Conservation (phyloP, 495 filamentous ascomycete genomes). For the Cercophora scortea region DNA sequence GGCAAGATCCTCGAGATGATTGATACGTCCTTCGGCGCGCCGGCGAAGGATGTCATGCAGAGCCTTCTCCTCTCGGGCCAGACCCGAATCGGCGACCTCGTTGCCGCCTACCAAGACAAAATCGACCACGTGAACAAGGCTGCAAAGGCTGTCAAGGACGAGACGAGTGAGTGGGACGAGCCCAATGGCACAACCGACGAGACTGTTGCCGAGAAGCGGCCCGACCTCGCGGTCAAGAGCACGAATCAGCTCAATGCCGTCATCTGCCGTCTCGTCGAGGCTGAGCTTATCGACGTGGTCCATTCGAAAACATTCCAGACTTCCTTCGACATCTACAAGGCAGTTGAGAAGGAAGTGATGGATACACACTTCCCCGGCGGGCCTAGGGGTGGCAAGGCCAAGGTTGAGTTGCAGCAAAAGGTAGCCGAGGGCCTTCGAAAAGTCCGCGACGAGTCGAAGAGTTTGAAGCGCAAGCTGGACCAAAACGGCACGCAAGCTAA, state of each 20-base stretch:
- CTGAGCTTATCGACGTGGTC: conserved; percentile 37
- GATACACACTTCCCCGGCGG: conserved; percentile 29
- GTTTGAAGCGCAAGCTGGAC: conserved; percentile 42
- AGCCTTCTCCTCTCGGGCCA: conserved; percentile 73
- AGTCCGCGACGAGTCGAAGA: conserved; percentile 35
- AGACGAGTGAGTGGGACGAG: conserved; percentile 10
- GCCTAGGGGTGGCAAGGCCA: conserved; percentile 47
- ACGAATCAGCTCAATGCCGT: conserved; percentile 27
- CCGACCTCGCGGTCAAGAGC: conserved; percentile 18
- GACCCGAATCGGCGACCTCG: conserved; percentile 62
- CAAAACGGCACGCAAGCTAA: conserved; percentile 34
- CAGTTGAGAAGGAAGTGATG: conserved; percentile 33
- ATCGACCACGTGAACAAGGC: conserved; percentile 22
- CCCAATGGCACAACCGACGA: conserved; percentile 16
- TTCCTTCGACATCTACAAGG: conserved; percentile 27
- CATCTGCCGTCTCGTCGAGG: conserved; percentile 35
- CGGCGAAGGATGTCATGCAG: conserved; percentile 63
- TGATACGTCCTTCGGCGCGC: conserved; percentile 58
- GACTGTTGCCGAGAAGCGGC: conserved; percentile 10
- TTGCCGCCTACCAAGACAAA: conserved; percentile 33
- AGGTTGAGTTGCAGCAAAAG: conserved; percentile 43
- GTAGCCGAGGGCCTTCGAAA: conserved; percentile 47
- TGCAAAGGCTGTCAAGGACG: conserved; percentile 2
- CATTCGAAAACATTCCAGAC: conserved; percentile 30
- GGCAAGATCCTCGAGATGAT: conserved; percentile 76